Conservation (phyloP, 176 grass and related monocot genomes). For the Avena eriantha region DNA sequence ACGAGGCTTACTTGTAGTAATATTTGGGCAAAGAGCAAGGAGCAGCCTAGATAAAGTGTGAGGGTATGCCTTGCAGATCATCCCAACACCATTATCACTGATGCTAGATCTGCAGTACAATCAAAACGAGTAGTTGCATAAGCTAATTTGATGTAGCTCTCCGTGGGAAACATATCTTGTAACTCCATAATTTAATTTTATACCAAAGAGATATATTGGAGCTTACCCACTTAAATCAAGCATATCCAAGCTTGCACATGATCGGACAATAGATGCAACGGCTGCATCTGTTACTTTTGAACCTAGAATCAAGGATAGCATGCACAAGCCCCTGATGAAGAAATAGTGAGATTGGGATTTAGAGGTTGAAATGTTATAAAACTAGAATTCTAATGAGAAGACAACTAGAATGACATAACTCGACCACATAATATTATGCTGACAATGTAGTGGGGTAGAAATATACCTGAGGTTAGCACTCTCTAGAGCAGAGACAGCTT, state of each 20-base stretch:
- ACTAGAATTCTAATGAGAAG: constrained; percentile 27
- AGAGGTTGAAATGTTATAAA: background rate
- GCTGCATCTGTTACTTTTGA: constrained; percentile 93
- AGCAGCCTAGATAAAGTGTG: constrained; percentile 79
- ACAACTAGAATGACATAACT: constrained; percentile 15
- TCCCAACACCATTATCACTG: constrained; percentile 81
- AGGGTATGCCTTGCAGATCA: constrained; percentile 89
- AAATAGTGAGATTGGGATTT: constrained; percentile 35
- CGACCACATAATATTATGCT: constrained; percentile 6
- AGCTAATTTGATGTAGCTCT: constrained; percentile 5
- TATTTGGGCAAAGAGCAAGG: constrained; percentile 87
- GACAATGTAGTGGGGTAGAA: constrained; percentile 21
- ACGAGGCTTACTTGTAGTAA: constrained; percentile 71
- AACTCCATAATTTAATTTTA: constrained; percentile 8
- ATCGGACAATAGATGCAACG: constrained; percentile 82
- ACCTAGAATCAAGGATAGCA: constrained; percentile 89
- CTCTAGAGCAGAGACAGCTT: constrained; percentile 86
- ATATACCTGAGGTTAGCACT: constrained; percentile 79
- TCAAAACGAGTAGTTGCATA: constrained; percentile 25
- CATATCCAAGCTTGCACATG: constrained; percentile 75
- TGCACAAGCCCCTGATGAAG: constrained; percentile 74
- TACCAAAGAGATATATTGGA: constrained; percentile 27
- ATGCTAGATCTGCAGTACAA: constrained; percentile 81
- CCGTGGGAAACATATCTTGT: constrained; percentile 20
- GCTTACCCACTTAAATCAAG: constrained; percentile 97